These are phyloP conservation scores for Penicillium fimorum DNA, from an alignment of 495 filamentous ascomycete species.

Conservation along the genomic window DNA sequence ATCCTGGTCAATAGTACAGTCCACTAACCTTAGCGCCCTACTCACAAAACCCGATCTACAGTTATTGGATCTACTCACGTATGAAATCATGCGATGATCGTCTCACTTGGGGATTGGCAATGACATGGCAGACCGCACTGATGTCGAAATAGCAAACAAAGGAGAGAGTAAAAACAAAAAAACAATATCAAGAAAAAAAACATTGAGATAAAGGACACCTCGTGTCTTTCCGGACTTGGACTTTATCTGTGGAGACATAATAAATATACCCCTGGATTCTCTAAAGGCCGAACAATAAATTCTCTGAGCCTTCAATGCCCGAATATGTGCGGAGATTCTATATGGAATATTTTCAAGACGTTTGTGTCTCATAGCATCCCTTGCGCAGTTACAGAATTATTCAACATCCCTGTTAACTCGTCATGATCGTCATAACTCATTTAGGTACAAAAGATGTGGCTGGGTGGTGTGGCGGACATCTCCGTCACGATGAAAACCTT, in stretches of 20 bases:
- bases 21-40: slow-evolving; percentile 23
- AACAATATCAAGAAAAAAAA: background rate
- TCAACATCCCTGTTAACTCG: slow-evolving; percentile 1
- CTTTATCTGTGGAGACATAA: background rate
- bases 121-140: background rate
- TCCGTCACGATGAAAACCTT: background rate
- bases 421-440: slow-evolving; percentile 7
- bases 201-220: background rate
- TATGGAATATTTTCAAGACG: background rate
- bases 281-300: background rate
- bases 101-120: background rate
- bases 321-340: background rate
- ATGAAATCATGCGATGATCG: background rate
- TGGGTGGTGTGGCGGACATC: slow-evolving; percentile 15
- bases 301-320: background rate
- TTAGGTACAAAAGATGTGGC: slow-evolving; percentile 2
- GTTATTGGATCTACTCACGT: background rate
- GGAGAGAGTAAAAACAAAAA: background rate
- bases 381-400: background rate
- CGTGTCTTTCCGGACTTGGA: background rate
- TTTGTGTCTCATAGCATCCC: background rate
- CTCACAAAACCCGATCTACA: background rate
- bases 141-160: background rate
- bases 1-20: slow-evolving; percentile 22
- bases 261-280: slow-evolving; percentile 6